Conservation (phyloP, 108 stramenopile genomes). For the Cylindrotheca closterium region DNA sequence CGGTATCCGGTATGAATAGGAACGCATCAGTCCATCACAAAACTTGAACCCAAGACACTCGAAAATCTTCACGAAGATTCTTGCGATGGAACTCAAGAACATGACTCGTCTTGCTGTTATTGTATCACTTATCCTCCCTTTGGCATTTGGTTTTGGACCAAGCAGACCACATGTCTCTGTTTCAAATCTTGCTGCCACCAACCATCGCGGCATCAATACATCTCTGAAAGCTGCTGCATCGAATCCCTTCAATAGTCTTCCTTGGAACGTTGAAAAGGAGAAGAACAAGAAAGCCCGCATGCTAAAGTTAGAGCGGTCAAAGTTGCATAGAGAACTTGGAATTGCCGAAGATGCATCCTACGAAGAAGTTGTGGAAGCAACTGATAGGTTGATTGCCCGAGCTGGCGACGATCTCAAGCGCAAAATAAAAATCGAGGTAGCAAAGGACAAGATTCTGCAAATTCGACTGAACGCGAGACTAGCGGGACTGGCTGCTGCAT, state of each 20-base stretch:
- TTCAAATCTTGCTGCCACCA: not conserved
- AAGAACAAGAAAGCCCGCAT: conserved; percentile 50
- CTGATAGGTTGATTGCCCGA: conserved; percentile 52
- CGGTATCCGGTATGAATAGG: no score
- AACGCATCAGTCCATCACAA: no score
- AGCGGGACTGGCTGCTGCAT: conserved; percentile 48
- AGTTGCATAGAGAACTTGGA: conserved; percentile 77
- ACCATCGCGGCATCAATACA: not conserved
- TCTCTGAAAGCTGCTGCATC: conserved; percentile 29
- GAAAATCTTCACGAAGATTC: no score
- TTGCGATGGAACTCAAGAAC: no score
- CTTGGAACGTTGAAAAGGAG: conserved; percentile 72
- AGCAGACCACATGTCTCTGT: not conserved
- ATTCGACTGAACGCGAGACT: conserved; percentile 78
- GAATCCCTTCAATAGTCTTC: conserved; percentile 73
- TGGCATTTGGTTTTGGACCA: conserved; percentile 6
- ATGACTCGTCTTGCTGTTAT: no score
- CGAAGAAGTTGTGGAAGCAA: conserved; percentile 76
- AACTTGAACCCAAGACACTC: no score
- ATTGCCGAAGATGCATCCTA: conserved; percentile 81
- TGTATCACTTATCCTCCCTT: no score
- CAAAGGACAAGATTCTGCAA: conserved; percentile 85
- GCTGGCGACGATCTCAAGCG: conserved; percentile 64
- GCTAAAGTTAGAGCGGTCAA: conserved; percentile 55
- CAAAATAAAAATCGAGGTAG: conserved; percentile 72